A percentile compares a stretch with the other conserved stretches of the same genome.
These are phyloP conservation scores for Rhodotorula sp. DNA, from an alignment of 1,284 basidiomycete genomes.

Conservation along the genomic window DNA sequence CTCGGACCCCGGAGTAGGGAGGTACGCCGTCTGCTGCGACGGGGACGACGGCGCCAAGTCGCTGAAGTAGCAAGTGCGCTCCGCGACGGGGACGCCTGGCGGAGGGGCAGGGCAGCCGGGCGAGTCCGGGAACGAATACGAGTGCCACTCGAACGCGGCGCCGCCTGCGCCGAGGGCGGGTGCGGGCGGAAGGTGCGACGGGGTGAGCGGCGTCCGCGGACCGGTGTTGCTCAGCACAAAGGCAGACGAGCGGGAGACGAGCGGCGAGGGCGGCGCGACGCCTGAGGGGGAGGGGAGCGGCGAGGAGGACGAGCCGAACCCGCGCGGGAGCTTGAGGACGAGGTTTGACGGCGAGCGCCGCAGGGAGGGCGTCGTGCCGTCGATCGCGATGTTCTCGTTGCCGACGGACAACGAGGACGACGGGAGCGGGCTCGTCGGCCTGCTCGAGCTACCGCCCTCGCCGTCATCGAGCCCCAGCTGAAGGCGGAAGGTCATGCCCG, in stretches of 20 bases:
- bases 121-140: constrained; percentile 24
- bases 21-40: constrained; percentile 6
- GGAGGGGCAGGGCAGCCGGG: constrained; percentile 22
- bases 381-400: constrained; percentile 1
- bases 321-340: constrained; percentile 12
- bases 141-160: constrained; percentile 26
- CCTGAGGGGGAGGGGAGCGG: constrained; percentile 1
- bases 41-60: constrained; percentile 14
- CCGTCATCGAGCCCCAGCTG: constrained; percentile 9
- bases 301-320: not conserved
- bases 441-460: not conserved
- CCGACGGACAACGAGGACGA: not conserved
- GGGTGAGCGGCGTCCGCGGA: constrained; percentile 38
- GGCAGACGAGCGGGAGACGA: constrained; percentile 32
- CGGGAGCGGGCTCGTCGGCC: not conserved
- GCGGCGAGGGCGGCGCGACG: constrained; percentile 17
- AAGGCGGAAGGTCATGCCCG: constrained; percentile 19
- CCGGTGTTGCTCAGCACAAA: constrained; percentile 31
- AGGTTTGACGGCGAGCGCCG: not conserved
- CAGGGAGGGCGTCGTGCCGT: not conserved
- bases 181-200: constrained; percentile 38
- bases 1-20: constrained; percentile 11
- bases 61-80: constrained; percentile 14
- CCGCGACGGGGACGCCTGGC: constrained; percentile 7
- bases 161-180: constrained; percentile 21